Base-by-base conservation (phyloP, 345 rosid species). In the Theobroma cacao region DNA sequence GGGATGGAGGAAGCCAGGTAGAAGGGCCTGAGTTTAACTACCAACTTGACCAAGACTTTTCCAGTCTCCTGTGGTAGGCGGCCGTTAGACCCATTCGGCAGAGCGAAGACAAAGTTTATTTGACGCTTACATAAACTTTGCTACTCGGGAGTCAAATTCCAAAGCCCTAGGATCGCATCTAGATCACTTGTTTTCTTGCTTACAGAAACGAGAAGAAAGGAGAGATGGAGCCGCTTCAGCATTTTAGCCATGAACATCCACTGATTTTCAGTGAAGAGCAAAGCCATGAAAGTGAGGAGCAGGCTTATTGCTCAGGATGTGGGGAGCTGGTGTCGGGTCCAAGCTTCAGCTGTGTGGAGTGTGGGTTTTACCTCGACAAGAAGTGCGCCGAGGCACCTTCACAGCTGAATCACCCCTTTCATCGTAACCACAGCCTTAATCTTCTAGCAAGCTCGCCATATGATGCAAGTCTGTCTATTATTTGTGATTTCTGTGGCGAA, bases 381-480 rank as follows among this genome's bases (percentile, higher is more conserved):
- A 4, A 15, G 2, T 69, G 74, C 2, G 36, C 55, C 0, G 56
- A 69, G 38, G 74, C 74, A 13, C n/a, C 73, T 2, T 45, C 22
- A 1, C 22, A 43, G 73, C 7, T 68, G 7, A 43, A 26, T 2
- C 58, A 45, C n/a, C 74, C 74, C 1, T 45, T 69, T 4, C 74
- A 69, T 69, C 22, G 38, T 14, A 17, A 28, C 1, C 58, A 70
- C 58, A 28, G 34, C 59, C 7, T 70, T 28, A 18, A 17, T 7
- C 74, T 47, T 28, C 59, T 28, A 28, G 0, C 0, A 18, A 47
- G 40, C 0, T 1, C 3, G 0, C 14, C 56, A 7, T 68, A 26
- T n/a, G n/a, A n/a, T n/a, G n/a, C 1, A 0, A 0, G 2, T 3
- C 9, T 40, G 1, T 0, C 0, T 12, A 7, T 58, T n/a, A 0